Base-by-base conservation (phyloP, 495 filamentous ascomycete species). In the Mytilinidion resinicola region DNA sequence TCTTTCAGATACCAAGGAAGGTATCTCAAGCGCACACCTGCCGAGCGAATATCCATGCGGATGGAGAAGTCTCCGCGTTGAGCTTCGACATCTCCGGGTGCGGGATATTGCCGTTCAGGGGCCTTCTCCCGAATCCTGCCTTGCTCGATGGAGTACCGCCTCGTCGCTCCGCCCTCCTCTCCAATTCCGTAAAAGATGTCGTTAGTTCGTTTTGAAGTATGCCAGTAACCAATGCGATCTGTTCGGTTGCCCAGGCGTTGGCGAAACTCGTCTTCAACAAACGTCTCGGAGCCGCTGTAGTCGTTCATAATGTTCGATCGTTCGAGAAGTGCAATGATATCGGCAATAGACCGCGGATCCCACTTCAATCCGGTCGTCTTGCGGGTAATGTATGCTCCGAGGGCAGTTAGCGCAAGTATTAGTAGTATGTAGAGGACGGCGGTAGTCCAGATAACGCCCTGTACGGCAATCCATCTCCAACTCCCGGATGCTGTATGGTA, bases 161-260 rank as follows among this genome's bases (percentile, higher is more conserved):
- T 73, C 7, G 79, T 74, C 0, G 78, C 71, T 4, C 78, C 77
- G 21, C 84, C 80, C 47, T 79, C 76, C 59, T 87, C 83, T 4
- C 82, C 84, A 42, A 88, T 72, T 12, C 82, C 82, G 62, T 88
- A 85, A 66, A 88, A 86, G 21, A 83, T 67, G 34, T 84, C 74
- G 25, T 72, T 72, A 50, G 78, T 78, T 39, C 69, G 61, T 59
- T 80, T 80, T 15, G 79, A 79, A 30, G 83, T 77, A 48, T 79
- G 81, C 91, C 91, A 96, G 68, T 95, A 95, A 7, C 91, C 88
- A 25, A 96, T 78, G 21, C 83, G 79, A 55, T 91, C 82, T 9
- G 77, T 70, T 38, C 80, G 78, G 33, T 74, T 60, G 7, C 72
- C 70, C n/a, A 82, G 64, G 1, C 70, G 65, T 6, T 76, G 62